Percentiles rank a stretch among this genome's conserved stretches.
phyloP scores from a whole-genome alignment of 208 protist genomes.

The Acanthamoeba sp. region DNA sequence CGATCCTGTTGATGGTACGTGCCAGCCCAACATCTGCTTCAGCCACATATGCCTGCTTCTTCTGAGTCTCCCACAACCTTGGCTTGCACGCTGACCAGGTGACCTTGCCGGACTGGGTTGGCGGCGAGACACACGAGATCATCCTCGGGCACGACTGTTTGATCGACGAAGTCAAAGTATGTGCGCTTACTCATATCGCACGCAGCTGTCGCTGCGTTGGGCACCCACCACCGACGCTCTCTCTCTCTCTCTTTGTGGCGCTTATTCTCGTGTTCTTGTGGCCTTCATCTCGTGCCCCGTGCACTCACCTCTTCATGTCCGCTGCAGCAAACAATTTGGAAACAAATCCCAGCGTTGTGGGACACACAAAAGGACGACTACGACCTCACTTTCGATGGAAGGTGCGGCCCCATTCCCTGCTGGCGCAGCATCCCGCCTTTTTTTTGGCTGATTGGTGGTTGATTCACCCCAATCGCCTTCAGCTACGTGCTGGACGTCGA shows the following conservation, averaged over 20 bases:
- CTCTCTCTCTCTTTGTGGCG: too few relatives aligned
- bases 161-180: constrained; percentile 21
- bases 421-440: neutral
- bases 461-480: too few relatives aligned
- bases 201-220: too few relatives aligned
- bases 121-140: neutral
- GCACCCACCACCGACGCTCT: too few relatives aligned
- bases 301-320: too few relatives aligned
- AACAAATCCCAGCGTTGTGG: constrained; percentile 10
- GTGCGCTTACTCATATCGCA: neutral
- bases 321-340: constrained; percentile 12
- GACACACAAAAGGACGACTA: neutral
- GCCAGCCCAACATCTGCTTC: too few relatives aligned
- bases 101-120: neutral
- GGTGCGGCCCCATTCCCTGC: neutral
- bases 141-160: neutral
- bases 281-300: too few relatives aligned
- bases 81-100: neutral
- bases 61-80: neutral
- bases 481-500: constrained; percentile 7
- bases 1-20: neutral
- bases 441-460: too few relatives aligned
- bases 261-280: neutral
- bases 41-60: neutral
- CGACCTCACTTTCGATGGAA: neutral